Evolutionary conservation across 257 asterid species (phyloP).

Genomic region (Eustoma russellianum): DNA sequence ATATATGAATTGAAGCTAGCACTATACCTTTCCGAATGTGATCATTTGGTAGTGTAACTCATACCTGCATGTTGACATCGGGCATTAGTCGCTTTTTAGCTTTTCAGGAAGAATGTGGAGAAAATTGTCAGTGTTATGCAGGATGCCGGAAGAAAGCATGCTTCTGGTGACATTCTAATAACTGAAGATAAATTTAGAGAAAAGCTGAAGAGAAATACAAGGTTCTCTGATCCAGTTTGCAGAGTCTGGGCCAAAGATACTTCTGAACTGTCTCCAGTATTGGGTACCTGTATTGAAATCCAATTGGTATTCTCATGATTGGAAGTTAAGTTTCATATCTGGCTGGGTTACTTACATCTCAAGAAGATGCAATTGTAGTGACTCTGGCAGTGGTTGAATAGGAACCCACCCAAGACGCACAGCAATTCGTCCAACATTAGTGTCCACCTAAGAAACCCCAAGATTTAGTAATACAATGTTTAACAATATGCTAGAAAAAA

Average conservation of each 20-base stretch:
- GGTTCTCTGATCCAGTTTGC: conserved; percentile 88
- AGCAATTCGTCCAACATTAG: conserved; percentile 93
- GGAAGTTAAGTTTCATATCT: conserved; percentile 5
- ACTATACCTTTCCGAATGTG: conserved; percentile 86
- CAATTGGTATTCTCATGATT: conserved; percentile 16
- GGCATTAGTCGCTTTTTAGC: conserved; percentile 19
- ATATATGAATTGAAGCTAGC: conserved; percentile 4
- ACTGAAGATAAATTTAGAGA: conserved; percentile 5
- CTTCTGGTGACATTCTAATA: conserved; percentile 12
- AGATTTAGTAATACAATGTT: conserved; percentile 8
- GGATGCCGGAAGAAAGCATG: conserved; percentile 6
- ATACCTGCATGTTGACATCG: conserved; percentile 44
- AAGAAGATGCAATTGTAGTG: conserved; percentile 90
- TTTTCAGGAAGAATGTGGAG: no score
- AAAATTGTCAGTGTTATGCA: not conserved
- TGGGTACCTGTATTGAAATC: conserved; percentile 62
- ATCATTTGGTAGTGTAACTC: conserved; percentile 98
- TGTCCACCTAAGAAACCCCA: conserved; percentile 65
- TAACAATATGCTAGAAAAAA: conserved; percentile 12
- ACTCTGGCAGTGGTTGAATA: conserved; percentile 92
- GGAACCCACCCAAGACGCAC: conserved; percentile 99
- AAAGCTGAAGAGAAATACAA: conserved; percentile 37
- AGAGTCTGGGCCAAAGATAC: conserved; percentile 94
- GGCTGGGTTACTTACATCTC: conserved; percentile 57
- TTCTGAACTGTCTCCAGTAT: conserved; percentile 86